These are phyloP conservation scores for Prunus mira DNA, from an alignment of 306 rosid species.

Conservation along the genomic window DNA sequence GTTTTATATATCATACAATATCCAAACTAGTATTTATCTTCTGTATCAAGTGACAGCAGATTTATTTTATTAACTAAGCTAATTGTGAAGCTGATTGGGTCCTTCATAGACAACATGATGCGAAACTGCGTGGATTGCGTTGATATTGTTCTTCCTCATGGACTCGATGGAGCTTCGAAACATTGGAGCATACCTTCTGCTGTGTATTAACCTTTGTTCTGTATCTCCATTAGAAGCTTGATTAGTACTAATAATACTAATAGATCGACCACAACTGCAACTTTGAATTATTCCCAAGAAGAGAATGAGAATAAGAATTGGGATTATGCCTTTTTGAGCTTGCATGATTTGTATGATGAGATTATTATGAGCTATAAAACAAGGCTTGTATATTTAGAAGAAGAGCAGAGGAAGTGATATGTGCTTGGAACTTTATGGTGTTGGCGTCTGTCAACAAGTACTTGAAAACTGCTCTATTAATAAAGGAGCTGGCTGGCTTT, in stretches of 20 bases:
- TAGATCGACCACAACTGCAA: conserved; percentile 25
- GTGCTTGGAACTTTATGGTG: neutral
- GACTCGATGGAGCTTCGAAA: conserved; percentile 29
- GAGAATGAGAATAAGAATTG: conserved; percentile 30
- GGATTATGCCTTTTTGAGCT: conserved; percentile 25
- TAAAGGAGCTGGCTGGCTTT: conserved; percentile 8
- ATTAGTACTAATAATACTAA: neutral
- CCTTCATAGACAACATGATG: conserved; percentile 51
- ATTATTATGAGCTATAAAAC: neutral
- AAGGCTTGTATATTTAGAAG: neutral
- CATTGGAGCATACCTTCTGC: conserved; percentile 36
- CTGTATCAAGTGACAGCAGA: conserved; percentile 2
- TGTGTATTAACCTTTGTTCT: conserved; percentile 19
- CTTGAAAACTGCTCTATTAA: conserved; percentile 11
- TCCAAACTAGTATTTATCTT: neutral
- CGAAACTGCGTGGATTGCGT: conserved; percentile 49
- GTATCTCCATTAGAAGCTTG: conserved; percentile 16
- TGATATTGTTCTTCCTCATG: conserved; percentile 24
- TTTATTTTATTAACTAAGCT: conserved; percentile 1
- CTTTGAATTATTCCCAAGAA: conserved; percentile 32
- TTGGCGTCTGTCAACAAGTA: conserved; percentile 7
- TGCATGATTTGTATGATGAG: conserved; percentile 28
- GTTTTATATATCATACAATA: neutral
- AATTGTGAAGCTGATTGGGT: conserved; percentile 78
- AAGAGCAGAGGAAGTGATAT: neutral